These are phyloP conservation scores for Acanthamoeba royreba DNA, from an alignment of 208 protist species.

Conservation along the genomic window DNA sequence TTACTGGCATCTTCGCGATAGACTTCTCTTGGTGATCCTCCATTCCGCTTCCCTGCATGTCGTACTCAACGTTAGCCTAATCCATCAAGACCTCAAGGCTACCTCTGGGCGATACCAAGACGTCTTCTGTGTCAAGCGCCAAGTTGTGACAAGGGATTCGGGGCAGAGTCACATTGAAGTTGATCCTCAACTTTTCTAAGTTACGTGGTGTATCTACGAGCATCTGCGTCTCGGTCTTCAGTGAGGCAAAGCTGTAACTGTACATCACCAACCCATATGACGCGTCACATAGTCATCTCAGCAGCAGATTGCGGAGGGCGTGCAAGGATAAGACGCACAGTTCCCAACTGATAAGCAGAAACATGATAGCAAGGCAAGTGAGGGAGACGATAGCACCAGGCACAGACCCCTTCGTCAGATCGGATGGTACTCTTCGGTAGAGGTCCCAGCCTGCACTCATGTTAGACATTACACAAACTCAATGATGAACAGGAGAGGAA, in stretches of 20 bases:
- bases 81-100: neutral
- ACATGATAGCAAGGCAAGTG: neutral
- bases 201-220: neutral
- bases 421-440: neutral
- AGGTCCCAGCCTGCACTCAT: neutral
- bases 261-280: neutral
- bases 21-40: conserved; percentile 26
- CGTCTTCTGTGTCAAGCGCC: conserved; percentile 10
- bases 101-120: neutral
- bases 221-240: conserved; percentile 15
- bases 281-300: neutral
- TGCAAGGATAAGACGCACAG: neutral
- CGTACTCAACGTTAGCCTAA: neutral
- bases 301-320: neutral
- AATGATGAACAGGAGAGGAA: neutral
- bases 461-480: neutral
- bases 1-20: neutral
- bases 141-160: neutral
- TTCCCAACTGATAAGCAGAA: neutral
- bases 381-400: conserved; percentile 24
- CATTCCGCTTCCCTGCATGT: neutral
- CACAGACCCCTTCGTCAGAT: neutral
- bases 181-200: neutral
- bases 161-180: conserved; percentile 9
- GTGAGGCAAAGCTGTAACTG: neutral